Conservation (phyloP, 2,329 filamentous ascomycete genomes). For the Herpotrichia juniperi region DNA sequence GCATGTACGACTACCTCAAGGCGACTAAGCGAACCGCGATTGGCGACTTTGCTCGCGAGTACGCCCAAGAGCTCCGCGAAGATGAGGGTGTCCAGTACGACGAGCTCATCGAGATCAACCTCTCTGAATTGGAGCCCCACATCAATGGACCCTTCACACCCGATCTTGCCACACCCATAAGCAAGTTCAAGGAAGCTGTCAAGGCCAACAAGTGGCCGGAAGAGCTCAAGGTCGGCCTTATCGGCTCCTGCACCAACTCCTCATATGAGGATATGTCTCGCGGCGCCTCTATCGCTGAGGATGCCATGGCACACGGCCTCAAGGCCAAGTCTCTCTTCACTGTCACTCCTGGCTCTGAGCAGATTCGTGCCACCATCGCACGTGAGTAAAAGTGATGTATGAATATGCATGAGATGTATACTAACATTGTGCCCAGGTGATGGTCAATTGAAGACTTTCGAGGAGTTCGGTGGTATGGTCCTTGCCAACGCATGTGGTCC, state of each 20-base stretch:
- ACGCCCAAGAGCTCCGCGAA: conserved; percentile 83
- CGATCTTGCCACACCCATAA: conserved; percentile 96
- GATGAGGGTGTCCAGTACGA: conserved; percentile 96
- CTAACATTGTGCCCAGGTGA: too few relatives aligned
- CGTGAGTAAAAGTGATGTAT: too few relatives aligned
- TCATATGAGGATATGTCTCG: conserved; percentile 91
- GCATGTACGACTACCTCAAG: conserved; percentile 93
- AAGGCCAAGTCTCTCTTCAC: conserved; percentile 95
- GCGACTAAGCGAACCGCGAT: conserved; percentile 91
- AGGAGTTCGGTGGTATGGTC: conserved; percentile 94
- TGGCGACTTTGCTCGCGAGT: conserved; percentile 84
- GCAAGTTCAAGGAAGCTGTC: conserved; percentile 93
- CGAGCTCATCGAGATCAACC: conserved; percentile 93
- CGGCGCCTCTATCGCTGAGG: conserved; percentile 86
- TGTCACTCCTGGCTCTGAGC: conserved; percentile 95
- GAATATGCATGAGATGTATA: neutral
- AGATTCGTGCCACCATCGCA: conserved; percentile 94
- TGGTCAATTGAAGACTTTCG: conserved; percentile 90
- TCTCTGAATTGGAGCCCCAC: conserved; percentile 92
- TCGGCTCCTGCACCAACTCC: conserved; percentile 97
- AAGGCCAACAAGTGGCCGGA: conserved; percentile 96
- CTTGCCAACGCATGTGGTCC: conserved; percentile 88
- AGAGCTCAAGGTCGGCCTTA: conserved; percentile 94
- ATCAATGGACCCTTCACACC: conserved; percentile 99
- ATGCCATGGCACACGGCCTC: conserved; percentile 88